Conservation (phyloP, 306 rosid species). For the Rosa persica region DNA sequence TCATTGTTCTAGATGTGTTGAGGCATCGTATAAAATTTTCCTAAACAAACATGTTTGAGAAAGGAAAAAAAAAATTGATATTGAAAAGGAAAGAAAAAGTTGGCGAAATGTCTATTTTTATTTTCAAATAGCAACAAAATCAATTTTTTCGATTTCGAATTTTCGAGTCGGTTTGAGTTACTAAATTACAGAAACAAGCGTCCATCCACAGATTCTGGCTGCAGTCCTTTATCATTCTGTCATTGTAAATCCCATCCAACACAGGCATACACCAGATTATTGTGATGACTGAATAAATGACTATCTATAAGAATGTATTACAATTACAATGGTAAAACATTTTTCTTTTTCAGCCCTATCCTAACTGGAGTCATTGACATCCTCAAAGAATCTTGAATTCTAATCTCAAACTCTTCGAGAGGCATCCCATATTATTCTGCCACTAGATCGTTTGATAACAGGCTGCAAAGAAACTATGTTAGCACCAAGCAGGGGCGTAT, state of each 20-base stretch:
- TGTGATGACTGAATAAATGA: constrained; percentile 5
- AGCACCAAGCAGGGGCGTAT: constrained; percentile 19
- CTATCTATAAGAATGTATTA: constrained; percentile 23
- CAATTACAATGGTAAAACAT: constrained; percentile 28
- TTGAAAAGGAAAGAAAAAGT: too few relatives aligned
- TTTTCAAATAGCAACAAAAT: too few relatives aligned
- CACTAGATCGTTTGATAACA: constrained; percentile 19
- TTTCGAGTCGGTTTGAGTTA: background rate
- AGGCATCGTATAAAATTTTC: too few relatives aligned
- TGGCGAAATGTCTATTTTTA: too few relatives aligned
- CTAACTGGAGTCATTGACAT: background rate
- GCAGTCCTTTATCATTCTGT: background rate
- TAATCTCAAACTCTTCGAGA: constrained; percentile 7
- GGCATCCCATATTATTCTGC: background rate
- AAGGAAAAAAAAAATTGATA: too few relatives aligned
- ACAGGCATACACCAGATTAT: background rate
- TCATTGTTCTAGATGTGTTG: background rate
- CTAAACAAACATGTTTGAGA: too few relatives aligned
- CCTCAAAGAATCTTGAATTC: constrained; percentile 1
- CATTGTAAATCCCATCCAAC: background rate
- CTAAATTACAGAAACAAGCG: background rate
- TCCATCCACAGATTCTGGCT: background rate
- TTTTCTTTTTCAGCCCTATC: constrained; percentile 21
- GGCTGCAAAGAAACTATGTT: constrained; percentile 18
- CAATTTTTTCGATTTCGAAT: too few relatives aligned